Conservation (phyloP, 208 protist genomes). For the Strigomonas galati region DNA sequence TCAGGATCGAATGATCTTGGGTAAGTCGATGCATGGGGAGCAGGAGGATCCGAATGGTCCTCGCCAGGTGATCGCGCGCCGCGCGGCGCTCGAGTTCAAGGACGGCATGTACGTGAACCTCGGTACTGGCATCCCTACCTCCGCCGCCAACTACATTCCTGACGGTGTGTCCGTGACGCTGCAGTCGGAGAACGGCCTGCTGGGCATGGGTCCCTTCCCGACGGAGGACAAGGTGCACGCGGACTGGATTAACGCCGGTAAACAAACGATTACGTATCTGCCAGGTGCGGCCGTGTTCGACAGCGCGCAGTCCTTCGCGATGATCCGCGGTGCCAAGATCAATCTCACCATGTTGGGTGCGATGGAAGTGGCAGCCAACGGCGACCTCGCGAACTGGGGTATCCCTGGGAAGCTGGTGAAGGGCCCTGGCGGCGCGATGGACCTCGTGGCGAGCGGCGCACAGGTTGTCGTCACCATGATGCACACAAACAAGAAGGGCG, state of each 20-base stretch:
- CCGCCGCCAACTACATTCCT: constrained; percentile 91
- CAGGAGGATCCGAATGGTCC: constrained; percentile 26
- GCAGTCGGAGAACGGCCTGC: constrained; percentile 91
- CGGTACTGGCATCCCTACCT: constrained; percentile 96
- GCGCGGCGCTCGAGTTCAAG: constrained; percentile 93
- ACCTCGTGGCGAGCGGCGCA: constrained; percentile 90
- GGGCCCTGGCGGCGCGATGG: constrained; percentile 97
- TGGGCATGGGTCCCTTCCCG: constrained; percentile 95
- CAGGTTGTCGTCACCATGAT: constrained; percentile 97
- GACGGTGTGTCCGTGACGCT: constrained; percentile 83
- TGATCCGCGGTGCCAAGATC: constrained; percentile 97
- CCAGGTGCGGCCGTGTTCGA: constrained; percentile 94
- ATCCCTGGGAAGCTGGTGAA: constrained; percentile 98
- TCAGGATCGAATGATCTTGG: constrained; percentile 40
- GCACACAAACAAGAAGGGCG: constrained; percentile 94
- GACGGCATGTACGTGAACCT: constrained; percentile 97
- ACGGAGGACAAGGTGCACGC: constrained; percentile 77
- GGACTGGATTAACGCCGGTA: constrained; percentile 97
- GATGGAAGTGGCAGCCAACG: constrained; percentile 91
- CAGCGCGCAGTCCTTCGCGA: constrained; percentile 93
- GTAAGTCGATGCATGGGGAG: too few relatives aligned
- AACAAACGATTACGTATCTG: constrained; percentile 95
- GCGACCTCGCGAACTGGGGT: constrained; percentile 98
- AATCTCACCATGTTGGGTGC: constrained; percentile 96
- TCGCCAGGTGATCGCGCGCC: constrained; percentile 89